Evolutionary conservation across 2,329 filamentous ascomycete species (phyloP).

Genomic region (Aspergillus clavatus): DNA sequence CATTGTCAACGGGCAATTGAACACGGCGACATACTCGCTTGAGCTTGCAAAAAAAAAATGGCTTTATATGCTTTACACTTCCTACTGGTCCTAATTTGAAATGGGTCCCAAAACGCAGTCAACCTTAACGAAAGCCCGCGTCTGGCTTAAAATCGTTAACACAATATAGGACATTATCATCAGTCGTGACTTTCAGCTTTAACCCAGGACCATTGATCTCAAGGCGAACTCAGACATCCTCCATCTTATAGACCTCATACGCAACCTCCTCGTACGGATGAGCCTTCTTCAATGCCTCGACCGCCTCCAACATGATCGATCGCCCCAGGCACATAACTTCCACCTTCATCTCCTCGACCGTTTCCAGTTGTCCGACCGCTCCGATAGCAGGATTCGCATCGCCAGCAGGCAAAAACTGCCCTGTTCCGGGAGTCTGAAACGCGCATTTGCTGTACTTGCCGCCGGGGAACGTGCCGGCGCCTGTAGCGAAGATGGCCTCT

Average conservation of each 20-base stretch:
- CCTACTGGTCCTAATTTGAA: no score
- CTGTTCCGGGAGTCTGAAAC: constrained; percentile 38
- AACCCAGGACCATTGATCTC: background rate
- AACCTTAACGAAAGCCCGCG: no score
- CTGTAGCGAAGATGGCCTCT: constrained; percentile 39
- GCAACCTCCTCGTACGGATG: constrained; percentile 46
- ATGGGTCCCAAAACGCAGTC: background rate
- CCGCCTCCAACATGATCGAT: constrained; percentile 35
- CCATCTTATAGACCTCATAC: constrained; percentile 43
- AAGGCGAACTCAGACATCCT: constrained; percentile 31
- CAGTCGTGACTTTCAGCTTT: background rate
- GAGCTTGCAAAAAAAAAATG: no score
- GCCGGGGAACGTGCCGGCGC: constrained; percentile 40
- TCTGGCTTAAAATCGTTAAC: background rate
- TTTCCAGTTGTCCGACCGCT: constrained; percentile 34
- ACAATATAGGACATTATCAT: background rate
- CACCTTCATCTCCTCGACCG: constrained; percentile 40
- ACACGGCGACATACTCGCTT: no score
- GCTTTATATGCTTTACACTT: no score
- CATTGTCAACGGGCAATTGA: background rate
- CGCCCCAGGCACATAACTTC: constrained; percentile 42
- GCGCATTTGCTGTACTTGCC: constrained; percentile 39
- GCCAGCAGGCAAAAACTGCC: constrained; percentile 39
- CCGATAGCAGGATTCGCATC: constrained; percentile 41
- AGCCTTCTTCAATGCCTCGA: constrained; percentile 37